These are phyloP conservation scores for Albugo laibachii DNA, from an alignment of 352 stramenopile genomes.

Conservation along the genomic window DNA sequence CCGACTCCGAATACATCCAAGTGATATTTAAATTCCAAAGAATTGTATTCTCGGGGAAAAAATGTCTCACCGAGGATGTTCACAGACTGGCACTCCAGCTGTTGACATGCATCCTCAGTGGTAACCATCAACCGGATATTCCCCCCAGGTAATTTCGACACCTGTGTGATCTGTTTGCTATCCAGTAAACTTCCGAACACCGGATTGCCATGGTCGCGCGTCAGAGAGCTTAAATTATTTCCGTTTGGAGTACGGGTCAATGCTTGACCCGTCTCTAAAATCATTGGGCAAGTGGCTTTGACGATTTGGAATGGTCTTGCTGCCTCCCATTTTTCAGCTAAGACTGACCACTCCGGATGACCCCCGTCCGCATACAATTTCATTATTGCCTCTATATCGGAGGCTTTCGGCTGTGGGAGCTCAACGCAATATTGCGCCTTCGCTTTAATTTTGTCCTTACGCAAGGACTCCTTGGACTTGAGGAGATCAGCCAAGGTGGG, in stretches of 20 bases:
- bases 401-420: constrained; percentile 1
- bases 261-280: not conserved
- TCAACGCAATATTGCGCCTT: not conserved
- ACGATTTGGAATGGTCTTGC: constrained; percentile 1
- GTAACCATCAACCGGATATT: constrained; percentile 4
- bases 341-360: not conserved
- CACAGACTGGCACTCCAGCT: not conserved
- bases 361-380: constrained; percentile 1
- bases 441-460: too few species aligned
- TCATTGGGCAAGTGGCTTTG: not conserved
- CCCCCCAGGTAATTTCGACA: constrained; percentile 1
- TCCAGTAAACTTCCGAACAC: constrained; percentile 1
- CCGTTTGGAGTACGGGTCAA: not conserved
- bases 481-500: too few species aligned
- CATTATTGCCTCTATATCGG: constrained; percentile 3
- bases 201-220: not conserved
- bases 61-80: not conserved
- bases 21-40: constrained; percentile 2
- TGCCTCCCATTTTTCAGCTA: not conserved
- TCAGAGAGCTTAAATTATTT: constrained; percentile 1
- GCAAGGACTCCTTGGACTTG: too few species aligned
- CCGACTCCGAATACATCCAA: constrained; percentile 1
- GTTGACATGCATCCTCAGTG: constrained; percentile 1
- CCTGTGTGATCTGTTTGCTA: not conserved
- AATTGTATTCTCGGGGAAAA: constrained; percentile 3